These are phyloP conservation scores for Lodderomyces margitis DNA, from an alignment of 1,139 yeast genomes.

Conservation along the genomic window DNA sequence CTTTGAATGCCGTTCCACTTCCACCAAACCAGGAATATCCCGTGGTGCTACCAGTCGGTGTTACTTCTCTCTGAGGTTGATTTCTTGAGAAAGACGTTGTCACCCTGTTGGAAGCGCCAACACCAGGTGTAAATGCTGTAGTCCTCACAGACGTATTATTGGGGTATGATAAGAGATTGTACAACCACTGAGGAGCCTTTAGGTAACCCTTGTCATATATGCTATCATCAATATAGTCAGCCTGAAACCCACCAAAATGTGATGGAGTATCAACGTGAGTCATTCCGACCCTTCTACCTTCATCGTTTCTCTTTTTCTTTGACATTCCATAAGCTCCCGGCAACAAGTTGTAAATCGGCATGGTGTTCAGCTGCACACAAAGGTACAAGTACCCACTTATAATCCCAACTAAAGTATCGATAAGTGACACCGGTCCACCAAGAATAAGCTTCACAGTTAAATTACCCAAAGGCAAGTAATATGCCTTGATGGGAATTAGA, in stretches of 20 bases:
- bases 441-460: constrained; percentile 46
- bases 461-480: constrained; percentile 56
- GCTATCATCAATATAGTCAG: constrained; percentile 32
- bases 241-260: constrained; percentile 6
- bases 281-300: constrained; percentile 37
- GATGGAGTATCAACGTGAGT: constrained; percentile 10
- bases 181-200: constrained; percentile 42
- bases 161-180: constrained; percentile 33
- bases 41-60: constrained; percentile 4
- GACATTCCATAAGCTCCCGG: constrained; percentile 28
- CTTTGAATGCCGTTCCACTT: constrained; percentile 23
- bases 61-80: background rate
- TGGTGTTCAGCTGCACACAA: constrained; percentile 55
- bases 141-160: constrained; percentile 24
- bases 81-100: background rate
- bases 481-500: constrained; percentile 56
- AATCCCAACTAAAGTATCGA: constrained; percentile 48
- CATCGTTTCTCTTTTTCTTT: constrained; percentile 8
- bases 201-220: constrained; percentile 45
- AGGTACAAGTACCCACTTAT: constrained; percentile 57
- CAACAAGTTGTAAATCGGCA: constrained; percentile 42
- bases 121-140: constrained; percentile 26
- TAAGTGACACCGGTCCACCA: constrained; percentile 39
- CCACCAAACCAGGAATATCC: constrained; percentile 21
- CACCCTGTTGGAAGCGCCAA: background rate